Evolutionary conservation across 306 rosid species (phyloP).

Genomic region (Albizia julibrissin): DNA sequence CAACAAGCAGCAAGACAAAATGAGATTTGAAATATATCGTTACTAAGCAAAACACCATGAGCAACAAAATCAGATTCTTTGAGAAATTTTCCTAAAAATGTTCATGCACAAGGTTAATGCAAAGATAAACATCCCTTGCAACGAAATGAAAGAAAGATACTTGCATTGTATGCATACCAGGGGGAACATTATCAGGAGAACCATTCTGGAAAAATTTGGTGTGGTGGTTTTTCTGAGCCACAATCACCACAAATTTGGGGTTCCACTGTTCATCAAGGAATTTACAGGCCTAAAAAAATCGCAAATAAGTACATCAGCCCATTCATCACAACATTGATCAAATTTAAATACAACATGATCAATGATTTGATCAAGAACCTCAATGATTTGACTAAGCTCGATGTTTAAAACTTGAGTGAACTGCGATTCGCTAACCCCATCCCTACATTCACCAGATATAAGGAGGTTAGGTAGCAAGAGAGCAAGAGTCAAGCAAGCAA

Average conservation of each 20-base stretch:
- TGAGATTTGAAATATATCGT: background rate
- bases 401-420: conserved; percentile 90
- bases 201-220: conserved; percentile 84
- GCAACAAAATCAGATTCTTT: background rate
- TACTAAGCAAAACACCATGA: background rate
- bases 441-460: conserved; percentile 52
- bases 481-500: background rate
- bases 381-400: conserved; percentile 77
- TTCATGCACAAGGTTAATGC: background rate
- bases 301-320: conserved; percentile 20
- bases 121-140: background rate
- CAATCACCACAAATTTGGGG: conserved; percentile 90
- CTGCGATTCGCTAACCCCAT: conserved; percentile 97
- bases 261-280: conserved; percentile 84
- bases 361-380: conserved; percentile 49
- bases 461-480: background rate
- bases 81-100: background rate
- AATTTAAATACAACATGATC: background rate
- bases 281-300: conserved; percentile 69
- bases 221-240: conserved; percentile 95
- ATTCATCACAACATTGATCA: background rate
- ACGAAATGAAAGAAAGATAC: background rate
- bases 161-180: conserved; percentile 46
- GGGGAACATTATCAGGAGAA: conserved; percentile 89
- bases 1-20: background rate